These are phyloP conservation scores for Trebouxia gelatinosa DNA, from an alignment of 163 green algal species.

Conservation along the genomic window DNA sequence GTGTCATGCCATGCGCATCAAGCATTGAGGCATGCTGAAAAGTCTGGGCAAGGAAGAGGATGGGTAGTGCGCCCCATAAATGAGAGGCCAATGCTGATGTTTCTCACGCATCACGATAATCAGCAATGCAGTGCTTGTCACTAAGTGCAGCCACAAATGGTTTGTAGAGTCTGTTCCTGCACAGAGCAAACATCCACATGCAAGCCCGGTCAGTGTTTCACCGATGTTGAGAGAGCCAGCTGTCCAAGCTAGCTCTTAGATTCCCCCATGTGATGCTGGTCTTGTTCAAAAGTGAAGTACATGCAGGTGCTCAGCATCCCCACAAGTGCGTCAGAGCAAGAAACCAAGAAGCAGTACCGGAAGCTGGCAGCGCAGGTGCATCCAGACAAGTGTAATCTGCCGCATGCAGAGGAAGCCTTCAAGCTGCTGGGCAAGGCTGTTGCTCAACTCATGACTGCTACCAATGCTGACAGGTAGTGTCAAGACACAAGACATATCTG, in stretches of 20 bases:
- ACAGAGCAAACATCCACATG: not conserved
- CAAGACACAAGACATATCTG: too few relatives aligned
- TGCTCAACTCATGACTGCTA: not conserved
- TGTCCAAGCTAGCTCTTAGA: not conserved
- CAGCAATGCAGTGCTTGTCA: too few relatives aligned
- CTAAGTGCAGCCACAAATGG: not conserved
- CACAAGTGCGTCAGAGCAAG: not conserved
- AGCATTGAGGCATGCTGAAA: too few relatives aligned
- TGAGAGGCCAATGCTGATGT: too few relatives aligned
- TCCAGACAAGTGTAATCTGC: slow-evolving; percentile 54
- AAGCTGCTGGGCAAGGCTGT: slow-evolving; percentile 30
- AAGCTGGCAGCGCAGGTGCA: slow-evolving; percentile 51
- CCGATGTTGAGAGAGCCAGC: too few relatives aligned
- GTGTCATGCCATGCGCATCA: too few relatives aligned
- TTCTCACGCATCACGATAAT: too few relatives aligned
- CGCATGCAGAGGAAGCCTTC: slow-evolving; percentile 41
- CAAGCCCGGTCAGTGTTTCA: not conserved
- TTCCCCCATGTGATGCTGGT: not conserved
- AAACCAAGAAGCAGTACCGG: slow-evolving; percentile 36
- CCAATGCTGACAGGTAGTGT: not conserved
- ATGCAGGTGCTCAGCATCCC: not conserved
- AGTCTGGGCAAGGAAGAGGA: too few relatives aligned
- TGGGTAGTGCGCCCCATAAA: too few relatives aligned
- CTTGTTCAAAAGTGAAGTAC: not conserved
- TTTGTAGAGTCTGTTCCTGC: not conserved